Evolutionary conservation across 257 asterid species (phyloP), one percentile per base, ranked within the genome.

Genomic region (Osmanthus fragrans): DNA sequence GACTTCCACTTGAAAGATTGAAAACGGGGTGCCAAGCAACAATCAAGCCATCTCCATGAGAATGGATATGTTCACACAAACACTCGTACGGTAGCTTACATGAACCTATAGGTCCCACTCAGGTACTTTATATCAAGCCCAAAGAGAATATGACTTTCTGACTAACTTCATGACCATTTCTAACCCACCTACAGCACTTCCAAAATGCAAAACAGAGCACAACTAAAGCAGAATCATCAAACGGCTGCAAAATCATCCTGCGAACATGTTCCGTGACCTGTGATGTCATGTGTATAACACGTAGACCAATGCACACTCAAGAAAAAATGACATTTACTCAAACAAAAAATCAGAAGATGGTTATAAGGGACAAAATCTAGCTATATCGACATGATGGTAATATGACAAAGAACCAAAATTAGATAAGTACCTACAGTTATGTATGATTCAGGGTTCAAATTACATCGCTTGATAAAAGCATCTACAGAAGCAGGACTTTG

Each of bases 391-490:
- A 75, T 10, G 74, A 34, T 58, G 27, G 36, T 73, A 78, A 66
- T 27, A 19, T 60, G 11, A 72, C 7, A 73, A 65, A 77, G 49
- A 75, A 42, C n/a, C 54, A 18, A 76, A 83, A 77, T 66, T 71
- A 79, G 84, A 77, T 63, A 82, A 85, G 77, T 67, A 80, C 96
- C 85, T 88, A 95, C 99, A 80, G 86, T 89, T 81, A 95, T 90
- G 85, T 85, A 90, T 23, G 92, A 86, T 70, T 90, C 92, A 36
- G 99, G 97, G 82, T 95, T 81, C 90, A 95, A 87, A 85, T 87
- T 80, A 83, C 97, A 95, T 36, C 92, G 97, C 80, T 74, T 80
- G 47, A 93, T 88, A 79, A 95, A 95, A 56, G 97, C 93, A 84
- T 95, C 92, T 56, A 95, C 91, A 7, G 91, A 90, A 40, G 84